These are phyloP conservation scores for Cymodocea nodosa DNA, from an alignment of 116 monocot genomes.

Conservation along the genomic window DNA sequence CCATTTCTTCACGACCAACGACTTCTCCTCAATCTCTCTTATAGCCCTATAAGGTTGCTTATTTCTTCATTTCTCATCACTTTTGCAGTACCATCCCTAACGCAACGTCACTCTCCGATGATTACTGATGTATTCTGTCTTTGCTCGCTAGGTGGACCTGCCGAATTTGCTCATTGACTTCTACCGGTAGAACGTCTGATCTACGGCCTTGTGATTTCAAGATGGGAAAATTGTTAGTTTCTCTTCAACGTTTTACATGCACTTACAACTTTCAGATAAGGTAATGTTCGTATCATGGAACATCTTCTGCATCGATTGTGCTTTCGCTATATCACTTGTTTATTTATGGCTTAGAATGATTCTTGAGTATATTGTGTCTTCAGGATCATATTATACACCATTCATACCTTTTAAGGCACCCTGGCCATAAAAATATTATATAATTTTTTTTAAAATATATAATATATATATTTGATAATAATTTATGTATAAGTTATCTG, in stretches of 20 bases:
- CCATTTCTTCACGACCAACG: slow-evolving; percentile 30
- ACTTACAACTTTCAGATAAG: slow-evolving; percentile 78
- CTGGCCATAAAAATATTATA: too few relatives aligned
- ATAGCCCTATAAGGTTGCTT: slow-evolving; percentile 80
- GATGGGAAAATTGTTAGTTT: slow-evolving; percentile 53
- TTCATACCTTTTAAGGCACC: too few relatives aligned
- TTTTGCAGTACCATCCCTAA: background rate
- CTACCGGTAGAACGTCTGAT: slow-evolving; percentile 17
- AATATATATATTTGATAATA: too few relatives aligned
- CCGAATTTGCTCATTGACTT: slow-evolving; percentile 37
- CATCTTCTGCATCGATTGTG: too few relatives aligned
- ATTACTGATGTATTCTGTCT: too few relatives aligned
- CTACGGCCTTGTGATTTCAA: slow-evolving; percentile 76
- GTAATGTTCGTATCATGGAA: slow-evolving; percentile 16
- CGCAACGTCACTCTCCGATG: too few relatives aligned
- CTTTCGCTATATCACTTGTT: too few relatives aligned
- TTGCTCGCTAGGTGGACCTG: slow-evolving; percentile 57
- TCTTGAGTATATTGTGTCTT: too few relatives aligned
- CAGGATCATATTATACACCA: too few relatives aligned
- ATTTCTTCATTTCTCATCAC: background rate
- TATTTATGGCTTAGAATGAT: too few relatives aligned
- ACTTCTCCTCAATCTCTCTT: slow-evolving; percentile 74
- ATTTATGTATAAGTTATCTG: too few relatives aligned
- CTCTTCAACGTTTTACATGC: slow-evolving; percentile 72
- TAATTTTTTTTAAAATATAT: too few relatives aligned